Evolutionary conservation across 352 stramenopile genomes (phyloP).

Genomic region (Aphanomyces invadans): DNA sequence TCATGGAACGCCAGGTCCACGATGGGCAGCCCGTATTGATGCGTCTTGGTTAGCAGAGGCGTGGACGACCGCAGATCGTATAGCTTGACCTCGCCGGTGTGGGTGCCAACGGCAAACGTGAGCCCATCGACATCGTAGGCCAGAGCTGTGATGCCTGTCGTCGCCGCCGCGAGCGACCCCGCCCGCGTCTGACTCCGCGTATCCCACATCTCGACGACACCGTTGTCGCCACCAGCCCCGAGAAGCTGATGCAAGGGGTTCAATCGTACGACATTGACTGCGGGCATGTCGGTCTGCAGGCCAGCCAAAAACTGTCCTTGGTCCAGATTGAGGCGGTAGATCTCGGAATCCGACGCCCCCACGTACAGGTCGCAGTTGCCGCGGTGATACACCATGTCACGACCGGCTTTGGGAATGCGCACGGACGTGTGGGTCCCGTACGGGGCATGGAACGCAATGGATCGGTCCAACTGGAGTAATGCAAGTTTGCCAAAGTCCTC

Average conservation of each 20-base stretch:
- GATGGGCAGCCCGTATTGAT: constrained; percentile 97
- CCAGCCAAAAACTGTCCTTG: constrained; percentile 92
- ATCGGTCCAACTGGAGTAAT: constrained; percentile 94
- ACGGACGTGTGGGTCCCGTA: constrained; percentile 96
- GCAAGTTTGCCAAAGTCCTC: constrained; percentile 97
- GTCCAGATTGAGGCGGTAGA: constrained; percentile 98
- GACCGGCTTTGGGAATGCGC: constrained; percentile 95
- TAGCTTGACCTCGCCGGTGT: constrained; percentile 87
- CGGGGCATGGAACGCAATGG: constrained; percentile 95
- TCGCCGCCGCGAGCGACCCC: constrained; percentile 43
- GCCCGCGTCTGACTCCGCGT: constrained; percentile 72
- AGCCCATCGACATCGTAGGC: constrained; percentile 92
- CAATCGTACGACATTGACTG: constrained; percentile 85
- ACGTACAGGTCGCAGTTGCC: constrained; percentile 96
- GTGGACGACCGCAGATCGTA: constrained; percentile 95
- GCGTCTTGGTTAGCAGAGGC: constrained; percentile 93
- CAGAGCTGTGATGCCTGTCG: constrained; percentile 86
- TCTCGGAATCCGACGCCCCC: constrained; percentile 69
- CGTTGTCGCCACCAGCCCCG: constrained; percentile 89
- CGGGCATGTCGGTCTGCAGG: constrained; percentile 52
- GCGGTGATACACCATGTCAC: constrained; percentile 95
- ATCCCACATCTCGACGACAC: constrained; percentile 94
- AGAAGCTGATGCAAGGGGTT: constrained; percentile 89
- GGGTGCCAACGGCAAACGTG: constrained; percentile 92
- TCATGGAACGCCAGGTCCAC: constrained; percentile 91